phyloP scores from a whole-genome alignment of 2,329 filamentous ascomycete genomes.

The Pyricularia sp. region DNA sequence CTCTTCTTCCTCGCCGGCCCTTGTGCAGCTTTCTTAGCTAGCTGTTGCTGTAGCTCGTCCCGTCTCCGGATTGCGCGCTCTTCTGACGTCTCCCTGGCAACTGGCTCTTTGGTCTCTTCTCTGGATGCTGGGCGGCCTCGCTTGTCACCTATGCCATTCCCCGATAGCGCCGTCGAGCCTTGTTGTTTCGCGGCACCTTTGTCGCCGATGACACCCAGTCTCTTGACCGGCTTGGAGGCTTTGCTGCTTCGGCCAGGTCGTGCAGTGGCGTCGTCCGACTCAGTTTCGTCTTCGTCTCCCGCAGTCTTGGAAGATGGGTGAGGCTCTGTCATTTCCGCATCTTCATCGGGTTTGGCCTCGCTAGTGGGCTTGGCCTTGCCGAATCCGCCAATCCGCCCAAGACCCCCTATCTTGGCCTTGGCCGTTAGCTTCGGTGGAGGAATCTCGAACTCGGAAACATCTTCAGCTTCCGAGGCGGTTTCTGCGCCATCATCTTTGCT shows the following conservation, averaged over 20 bases:
- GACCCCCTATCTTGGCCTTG: conserved; percentile 12
- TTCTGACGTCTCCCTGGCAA: conserved; percentile 30
- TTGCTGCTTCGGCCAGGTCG: conserved; percentile 7
- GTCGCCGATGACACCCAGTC: conserved; percentile 25
- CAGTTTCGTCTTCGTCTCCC: not conserved
- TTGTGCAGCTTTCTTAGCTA: conserved; percentile 37
- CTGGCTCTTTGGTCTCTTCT: conserved; percentile 16
- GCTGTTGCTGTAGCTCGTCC: conserved; percentile 39
- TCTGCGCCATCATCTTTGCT: conserved; percentile 22
- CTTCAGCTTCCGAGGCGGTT: conserved; percentile 30
- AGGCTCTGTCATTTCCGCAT: not conserved
- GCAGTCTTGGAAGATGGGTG: not conserved
- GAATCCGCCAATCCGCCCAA: conserved; percentile 33
- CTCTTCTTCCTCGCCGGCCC: conserved; percentile 47
- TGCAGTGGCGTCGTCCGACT: not conserved
- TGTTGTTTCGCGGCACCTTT: conserved; percentile 10
- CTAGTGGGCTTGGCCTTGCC: conserved; percentile 8
- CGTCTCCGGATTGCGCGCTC: conserved; percentile 40
- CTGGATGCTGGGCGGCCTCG: not conserved
- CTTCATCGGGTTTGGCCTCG: not conserved
- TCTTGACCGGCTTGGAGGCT: conserved; percentile 9
- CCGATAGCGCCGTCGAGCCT: conserved; percentile 8
- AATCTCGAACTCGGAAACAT: conserved; percentile 24
- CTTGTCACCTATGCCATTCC: conserved; percentile 8
- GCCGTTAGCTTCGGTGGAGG: conserved; percentile 14